These are phyloP conservation scores for Avena insularis DNA, from an alignment of 176 grass and related monocot genomes.

Conservation along the genomic window DNA sequence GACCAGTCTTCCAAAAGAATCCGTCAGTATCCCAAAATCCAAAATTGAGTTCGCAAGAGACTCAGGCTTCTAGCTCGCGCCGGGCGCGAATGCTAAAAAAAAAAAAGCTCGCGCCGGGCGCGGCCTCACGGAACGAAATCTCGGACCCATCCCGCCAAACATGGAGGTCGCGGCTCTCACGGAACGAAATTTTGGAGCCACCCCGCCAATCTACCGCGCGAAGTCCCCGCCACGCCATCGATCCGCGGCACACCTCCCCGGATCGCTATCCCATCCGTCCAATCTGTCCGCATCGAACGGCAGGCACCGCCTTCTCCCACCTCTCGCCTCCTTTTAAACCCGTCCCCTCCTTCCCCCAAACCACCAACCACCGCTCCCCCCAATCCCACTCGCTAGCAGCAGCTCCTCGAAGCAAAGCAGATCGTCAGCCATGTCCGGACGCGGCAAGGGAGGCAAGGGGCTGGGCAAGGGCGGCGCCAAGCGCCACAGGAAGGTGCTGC, in stretches of 20 bases:
- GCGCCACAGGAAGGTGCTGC: constrained; percentile 53
- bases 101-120: too few relatives aligned
- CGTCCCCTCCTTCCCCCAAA: neutral
- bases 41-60: too few relatives aligned
- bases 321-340: neutral
- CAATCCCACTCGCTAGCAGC: neutral
- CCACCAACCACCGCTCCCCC: neutral
- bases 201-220: constrained; percentile 28
- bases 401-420: neutral
- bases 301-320: neutral
- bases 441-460: constrained; percentile 54
- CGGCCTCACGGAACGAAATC: too few relatives aligned
- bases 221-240: neutral
- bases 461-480: constrained; percentile 59
- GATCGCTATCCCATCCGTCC: neutral
- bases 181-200: neutral
- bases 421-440: constrained; percentile 30
- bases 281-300: constrained; percentile 19
- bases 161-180: neutral
- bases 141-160: too few relatives aligned
- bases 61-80: too few relatives aligned
- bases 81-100: too few relatives aligned
- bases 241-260: neutral
- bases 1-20: too few relatives aligned
- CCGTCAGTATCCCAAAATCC: too few relatives aligned